Conservation (phyloP, 2,329 filamentous ascomycete species). For the Blumeria hordei region DNA sequence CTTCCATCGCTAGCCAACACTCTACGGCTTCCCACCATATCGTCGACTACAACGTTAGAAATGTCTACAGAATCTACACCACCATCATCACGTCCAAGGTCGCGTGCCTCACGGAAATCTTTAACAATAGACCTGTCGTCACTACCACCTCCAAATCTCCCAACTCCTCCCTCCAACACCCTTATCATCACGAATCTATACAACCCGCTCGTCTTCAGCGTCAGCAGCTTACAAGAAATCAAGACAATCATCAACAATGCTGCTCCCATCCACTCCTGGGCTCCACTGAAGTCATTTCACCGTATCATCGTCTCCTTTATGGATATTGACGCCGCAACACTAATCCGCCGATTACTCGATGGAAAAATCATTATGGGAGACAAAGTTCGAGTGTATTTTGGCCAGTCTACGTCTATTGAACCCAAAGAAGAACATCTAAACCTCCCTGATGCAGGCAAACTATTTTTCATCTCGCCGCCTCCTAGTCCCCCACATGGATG, state of each 20-base stretch:
- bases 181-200: conserved; percentile 64
- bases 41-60: too few species aligned
- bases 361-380: conserved; percentile 49
- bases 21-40: too few species aligned
- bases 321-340: conserved; percentile 41
- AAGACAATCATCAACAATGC: conserved; percentile 43
- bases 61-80: conserved; percentile 8
- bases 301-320: conserved; percentile 63
- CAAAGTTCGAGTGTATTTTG: conserved; percentile 44
- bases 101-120: conserved; percentile 19
- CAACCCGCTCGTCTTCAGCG: conserved; percentile 47
- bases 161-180: conserved; percentile 60
- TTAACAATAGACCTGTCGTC: conserved; percentile 46
- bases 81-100: conserved; percentile 9
- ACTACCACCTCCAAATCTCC: conserved; percentile 42
- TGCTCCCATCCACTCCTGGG: conserved; percentile 54
- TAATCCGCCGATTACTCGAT: conserved; percentile 49
- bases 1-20: too few species aligned
- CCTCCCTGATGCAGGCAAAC: conserved; percentile 44
- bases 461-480: conserved; percentile 50
- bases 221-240: conserved; percentile 50
- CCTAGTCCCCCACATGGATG: conserved; percentile 44
- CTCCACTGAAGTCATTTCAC: conserved; percentile 59
- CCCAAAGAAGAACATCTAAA: conserved; percentile 31
- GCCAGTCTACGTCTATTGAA: conserved; percentile 33